phyloP scores from a whole-genome alignment of 805 yeast species.

The Teunomyces pallodes region DNA sequence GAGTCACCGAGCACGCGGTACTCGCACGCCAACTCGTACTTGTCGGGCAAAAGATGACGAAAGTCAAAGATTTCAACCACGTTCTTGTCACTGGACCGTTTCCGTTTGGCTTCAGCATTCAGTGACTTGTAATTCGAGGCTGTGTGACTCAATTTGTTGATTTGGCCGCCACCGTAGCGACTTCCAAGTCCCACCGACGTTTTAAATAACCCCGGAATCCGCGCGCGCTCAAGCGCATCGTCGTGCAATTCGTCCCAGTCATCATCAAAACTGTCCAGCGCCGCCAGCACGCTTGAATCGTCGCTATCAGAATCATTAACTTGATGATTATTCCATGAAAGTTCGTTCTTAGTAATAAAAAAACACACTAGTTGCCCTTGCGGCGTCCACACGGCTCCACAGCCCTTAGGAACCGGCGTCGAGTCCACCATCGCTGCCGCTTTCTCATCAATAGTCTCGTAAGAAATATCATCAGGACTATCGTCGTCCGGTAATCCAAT shows the following conservation, averaged over 20 bases:
- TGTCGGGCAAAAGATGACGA: constrained; percentile 69
- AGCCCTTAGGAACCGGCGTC: constrained; percentile 89
- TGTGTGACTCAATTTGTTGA: constrained; percentile 38
- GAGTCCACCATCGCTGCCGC: constrained; percentile 43
- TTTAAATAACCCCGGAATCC: constrained; percentile 51
- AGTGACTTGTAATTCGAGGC: constrained; percentile 36
- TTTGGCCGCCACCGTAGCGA: constrained; percentile 21
- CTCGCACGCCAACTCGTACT: constrained; percentile 64
- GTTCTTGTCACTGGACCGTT: constrained; percentile 35
- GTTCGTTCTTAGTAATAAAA: constrained; percentile 52
- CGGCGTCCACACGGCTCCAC: constrained; percentile 87
- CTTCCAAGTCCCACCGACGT: constrained; percentile 41
- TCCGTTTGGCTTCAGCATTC: constrained; percentile 32
- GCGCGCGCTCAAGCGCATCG: constrained; percentile 50
- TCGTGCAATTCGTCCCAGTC: constrained; percentile 67
- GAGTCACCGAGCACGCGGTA: constrained; percentile 62
- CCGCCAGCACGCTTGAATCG: too few relatives aligned
- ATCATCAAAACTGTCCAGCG: constrained; percentile 54
- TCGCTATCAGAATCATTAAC: too few relatives aligned
- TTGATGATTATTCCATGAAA: constrained; percentile 7
- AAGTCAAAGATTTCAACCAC: constrained; percentile 66
- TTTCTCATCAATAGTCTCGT: constrained; percentile 23
- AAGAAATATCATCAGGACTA: constrained; percentile 10
- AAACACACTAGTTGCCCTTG: constrained; percentile 81
- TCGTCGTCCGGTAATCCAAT: constrained; percentile 38